Evolutionary conservation across 371 early-diverging fungal species (phyloP), one percentile per base, ranked within the genome.

Genomic region (Mucor sp.): DNA sequence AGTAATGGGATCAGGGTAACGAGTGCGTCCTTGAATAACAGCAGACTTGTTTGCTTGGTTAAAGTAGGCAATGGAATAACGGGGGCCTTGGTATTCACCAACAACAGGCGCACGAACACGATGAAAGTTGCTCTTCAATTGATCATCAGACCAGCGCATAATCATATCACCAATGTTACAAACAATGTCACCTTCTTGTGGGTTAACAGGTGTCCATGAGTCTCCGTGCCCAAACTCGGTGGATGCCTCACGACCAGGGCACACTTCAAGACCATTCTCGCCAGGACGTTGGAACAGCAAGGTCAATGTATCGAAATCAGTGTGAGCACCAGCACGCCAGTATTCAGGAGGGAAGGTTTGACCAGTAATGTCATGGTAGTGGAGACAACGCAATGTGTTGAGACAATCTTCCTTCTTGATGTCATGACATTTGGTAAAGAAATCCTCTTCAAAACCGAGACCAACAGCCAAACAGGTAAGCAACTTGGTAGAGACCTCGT

Each of bases 261-360:
- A 77, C 0, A 72, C 70, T 23, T 77, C 77, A 43, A 77, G 62
- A 21, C 77, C 74, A 41, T 74, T 55, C 37, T 72, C 68, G 19
- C 74, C 75, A 21, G 70, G 72, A 6, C 69, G 69, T 39, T 77
- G 74, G 61, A 77, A 74, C 0, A 74, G 57, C 27, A 77, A 53
- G 3, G 77, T 77, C 58, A 77, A 50, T 11, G 72, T 72, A 33
- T 77, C 77, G 58, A 72, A 72, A 44, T 77, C 77, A 11, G 77
- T 77, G 27, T 77, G 77, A 11, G 77, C 72, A 12, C 77, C 78
- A 11, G 78, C 78, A 37, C 78, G 73, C 74, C 74, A 78, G 62
- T 78, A 77, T 56, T 71, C 74, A 14, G 77, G 69, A 33, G 74
- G 77, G 35, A 76, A 76, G 0, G 56, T 62, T 28, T 69, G 63